Conservation (phyloP, 768 basidiomycete species). For the Cystobasidium ongulense region DNA sequence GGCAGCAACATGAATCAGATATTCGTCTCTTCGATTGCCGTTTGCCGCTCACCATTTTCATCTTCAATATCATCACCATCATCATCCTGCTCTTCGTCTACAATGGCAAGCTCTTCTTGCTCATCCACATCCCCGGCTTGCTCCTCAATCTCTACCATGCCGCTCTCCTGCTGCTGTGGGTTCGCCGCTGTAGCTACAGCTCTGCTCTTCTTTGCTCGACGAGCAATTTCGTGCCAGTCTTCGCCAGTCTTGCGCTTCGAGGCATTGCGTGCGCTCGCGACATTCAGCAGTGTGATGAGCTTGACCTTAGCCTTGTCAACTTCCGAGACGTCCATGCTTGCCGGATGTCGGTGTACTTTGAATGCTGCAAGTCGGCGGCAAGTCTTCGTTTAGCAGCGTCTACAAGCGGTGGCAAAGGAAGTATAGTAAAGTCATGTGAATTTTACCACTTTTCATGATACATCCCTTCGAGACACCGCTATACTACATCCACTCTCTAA, state of each 20-base stretch:
- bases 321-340: neutral
- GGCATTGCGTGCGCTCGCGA: slow-evolving; percentile 11
- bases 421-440: no score
- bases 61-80: slow-evolving; percentile 1
- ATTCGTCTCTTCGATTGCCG: neutral
- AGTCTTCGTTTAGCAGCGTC: no score
- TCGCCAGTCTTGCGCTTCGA: slow-evolving; percentile 26
- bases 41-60: neutral
- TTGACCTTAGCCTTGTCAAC: slow-evolving; percentile 28
- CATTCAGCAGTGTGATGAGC: slow-evolving; percentile 36
- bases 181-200: neutral
- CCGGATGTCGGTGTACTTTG: no score
- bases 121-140: neutral
- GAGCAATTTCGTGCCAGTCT: slow-evolving; percentile 34
- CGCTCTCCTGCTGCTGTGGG: neutral
- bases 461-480: neutral
- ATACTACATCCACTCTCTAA: slow-evolving; percentile 44
- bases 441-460: neutral
- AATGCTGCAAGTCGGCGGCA: no score
- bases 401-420: neutral
- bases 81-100: neutral
- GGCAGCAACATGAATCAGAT: neutral
- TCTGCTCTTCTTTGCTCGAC: slow-evolving; percentile 15
- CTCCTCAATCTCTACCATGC: neutral
- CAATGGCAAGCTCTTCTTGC: neutral